Percentiles rank a stretch among this genome's conserved stretches.
Conservation (phyloP, 1,139 yeast genomes). For the Saccharomyces hybrid region DNA sequence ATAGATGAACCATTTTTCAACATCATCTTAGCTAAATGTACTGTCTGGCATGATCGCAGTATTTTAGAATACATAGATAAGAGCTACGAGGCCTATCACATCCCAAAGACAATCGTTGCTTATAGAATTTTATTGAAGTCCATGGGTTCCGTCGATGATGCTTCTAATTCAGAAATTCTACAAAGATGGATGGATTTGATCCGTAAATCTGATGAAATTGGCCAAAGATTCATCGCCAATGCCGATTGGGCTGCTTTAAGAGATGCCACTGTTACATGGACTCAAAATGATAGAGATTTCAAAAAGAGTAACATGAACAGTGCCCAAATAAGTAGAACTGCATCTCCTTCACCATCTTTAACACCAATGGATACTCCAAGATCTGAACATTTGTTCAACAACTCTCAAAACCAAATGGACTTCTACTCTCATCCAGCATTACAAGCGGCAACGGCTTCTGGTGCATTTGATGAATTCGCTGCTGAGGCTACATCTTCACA, state of each 20-base stretch:
- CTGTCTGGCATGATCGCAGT: slow-evolving; percentile 59
- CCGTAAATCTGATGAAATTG: slow-evolving; percentile 44
- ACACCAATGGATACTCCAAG: slow-evolving; percentile 1
- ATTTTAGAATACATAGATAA: slow-evolving; percentile 59
- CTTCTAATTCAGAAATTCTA: slow-evolving; percentile 49
- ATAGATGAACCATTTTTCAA: slow-evolving; percentile 75
- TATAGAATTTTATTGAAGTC: slow-evolving; percentile 72
- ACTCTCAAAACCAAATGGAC: slow-evolving; percentile 20
- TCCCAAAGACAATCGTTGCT: slow-evolving; percentile 61
- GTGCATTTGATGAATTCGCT: slow-evolving; percentile 32
- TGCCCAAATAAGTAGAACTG: slow-evolving; percentile 9
- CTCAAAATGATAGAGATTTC: slow-evolving; percentile 21
- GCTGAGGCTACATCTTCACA: slow-evolving; percentile 10
- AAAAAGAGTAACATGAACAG: slow-evolving; percentile 9
- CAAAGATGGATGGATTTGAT: slow-evolving; percentile 56
- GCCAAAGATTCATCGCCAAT: slow-evolving; percentile 58
- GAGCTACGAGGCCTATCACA: slow-evolving; percentile 52
- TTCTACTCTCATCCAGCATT: slow-evolving; percentile 31
- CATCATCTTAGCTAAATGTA: slow-evolving; percentile 61
- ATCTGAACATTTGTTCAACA: slow-evolving; percentile 5
- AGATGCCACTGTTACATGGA: slow-evolving; percentile 58
- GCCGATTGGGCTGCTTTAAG: slow-evolving; percentile 87
- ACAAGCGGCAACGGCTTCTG: slow-evolving; percentile 34
- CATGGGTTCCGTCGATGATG: slow-evolving; percentile 52
- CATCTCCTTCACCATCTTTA: slow-evolving; percentile 12